These are phyloP conservation scores for Candida nitratophila DNA, from an alignment of 805 yeast species.

Conservation along the genomic window DNA sequence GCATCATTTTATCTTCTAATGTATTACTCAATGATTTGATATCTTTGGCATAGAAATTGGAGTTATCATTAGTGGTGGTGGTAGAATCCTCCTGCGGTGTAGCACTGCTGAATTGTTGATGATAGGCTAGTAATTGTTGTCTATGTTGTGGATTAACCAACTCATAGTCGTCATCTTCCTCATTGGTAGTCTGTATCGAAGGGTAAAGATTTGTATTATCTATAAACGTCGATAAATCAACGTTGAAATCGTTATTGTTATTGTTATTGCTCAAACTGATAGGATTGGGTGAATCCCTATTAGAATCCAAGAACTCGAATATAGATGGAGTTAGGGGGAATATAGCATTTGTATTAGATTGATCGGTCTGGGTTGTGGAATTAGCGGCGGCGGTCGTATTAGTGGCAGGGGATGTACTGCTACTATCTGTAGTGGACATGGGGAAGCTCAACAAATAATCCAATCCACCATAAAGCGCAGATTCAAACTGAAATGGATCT, in stretches of 20 bases:
- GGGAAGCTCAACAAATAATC: constrained; percentile 20
- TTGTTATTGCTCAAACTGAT: neutral
- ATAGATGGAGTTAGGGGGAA: neutral
- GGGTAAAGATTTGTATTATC: constrained; percentile 13
- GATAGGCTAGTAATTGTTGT: neutral
- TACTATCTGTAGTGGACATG: neutral
- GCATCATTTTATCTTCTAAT: constrained; percentile 47
- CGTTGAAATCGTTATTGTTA: neutral
- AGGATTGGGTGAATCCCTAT: neutral
- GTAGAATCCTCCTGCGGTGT: constrained; percentile 3
- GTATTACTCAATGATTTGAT: neutral
- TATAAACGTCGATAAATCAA: constrained; percentile 14
- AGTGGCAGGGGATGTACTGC: neutral
- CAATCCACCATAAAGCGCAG: constrained; percentile 24
- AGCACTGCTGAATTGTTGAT: constrained; percentile 7
- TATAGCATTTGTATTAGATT: neutral
- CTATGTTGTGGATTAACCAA: neutral
- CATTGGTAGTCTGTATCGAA: neutral
- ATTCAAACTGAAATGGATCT: constrained; percentile 21
- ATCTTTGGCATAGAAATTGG: neutral
- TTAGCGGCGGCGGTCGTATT: too few species aligned
- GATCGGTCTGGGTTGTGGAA: too few species aligned
- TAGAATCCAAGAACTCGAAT: neutral
- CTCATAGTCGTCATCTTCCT: neutral
- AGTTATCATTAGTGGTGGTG: neutral